Base-by-base conservation (phyloP, 192 early-diverging fungal genomes). In the Radiomyces spectabilis region DNA sequence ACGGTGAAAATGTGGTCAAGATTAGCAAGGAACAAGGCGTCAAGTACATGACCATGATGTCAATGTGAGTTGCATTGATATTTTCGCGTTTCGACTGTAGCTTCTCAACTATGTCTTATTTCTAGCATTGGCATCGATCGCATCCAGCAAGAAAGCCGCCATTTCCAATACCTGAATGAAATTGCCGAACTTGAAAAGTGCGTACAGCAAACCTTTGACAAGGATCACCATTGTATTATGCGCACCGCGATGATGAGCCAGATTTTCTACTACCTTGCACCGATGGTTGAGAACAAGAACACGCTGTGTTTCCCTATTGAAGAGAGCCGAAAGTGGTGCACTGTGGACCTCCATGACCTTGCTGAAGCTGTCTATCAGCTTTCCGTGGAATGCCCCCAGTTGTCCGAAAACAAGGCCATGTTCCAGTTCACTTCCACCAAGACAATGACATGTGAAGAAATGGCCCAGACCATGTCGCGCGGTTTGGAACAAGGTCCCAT, bases 231-330 rank as follows among this genome's bases (percentile, higher is more conserved):
- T 10, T 55, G 54, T 25, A 34, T 55, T 3, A 34, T 55, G 3
- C 41, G 41, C 31, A 31, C 24, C 16, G 19, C 31, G 3, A 35
- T 55, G 13, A 26, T 55, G 2, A 31, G 40, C 21, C 54, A 55
- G 18, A 21, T 42, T 1, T 44, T 55, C 8, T 55, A 45, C 42
- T 55, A 55, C 37, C 18, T 55, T 25, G 41, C 35, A 0, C 54
- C 54, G 8, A 55, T 55, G 54, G 25, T 55, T 18, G 54, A 55
- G 2, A 38, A 55, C 9, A 13, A 45, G 10, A 25, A 33, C 1
- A 12, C 34, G 15, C 43, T 55, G 5, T 2, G 0, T 8, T 15
- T 55, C 25, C 12, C 54, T 1, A 32, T 45, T 25, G 0, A 46
- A 10, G 1, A 31, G 9, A 22, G 45, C 1, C 7, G 12, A 10